A percentile compares a stretch with the other conserved stretches of the same genome.
phyloP scores from a whole-genome alignment of 306 rosid genomes.

The Canavalia ensiformis region DNA sequence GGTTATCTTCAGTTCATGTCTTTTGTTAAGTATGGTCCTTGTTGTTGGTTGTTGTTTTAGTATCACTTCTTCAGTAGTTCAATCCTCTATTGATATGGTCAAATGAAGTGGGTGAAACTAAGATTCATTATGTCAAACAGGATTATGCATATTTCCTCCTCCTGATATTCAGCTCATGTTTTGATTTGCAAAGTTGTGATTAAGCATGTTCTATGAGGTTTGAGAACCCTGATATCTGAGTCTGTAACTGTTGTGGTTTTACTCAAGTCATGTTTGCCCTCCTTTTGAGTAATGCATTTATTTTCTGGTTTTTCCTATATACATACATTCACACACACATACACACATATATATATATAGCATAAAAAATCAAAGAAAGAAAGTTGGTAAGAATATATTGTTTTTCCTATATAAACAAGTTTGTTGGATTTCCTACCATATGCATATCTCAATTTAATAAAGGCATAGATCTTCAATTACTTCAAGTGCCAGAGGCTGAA shows the following conservation, averaged over 20 bases:
- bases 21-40: slow-evolving; percentile 17
- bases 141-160: slow-evolving; percentile 4
- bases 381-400: too few species aligned
- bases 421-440: slow-evolving; percentile 1
- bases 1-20: slow-evolving; percentile 20
- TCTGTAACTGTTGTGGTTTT: background rate
- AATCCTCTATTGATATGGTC: background rate
- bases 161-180: background rate
- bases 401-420: background rate
- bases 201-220: background rate
- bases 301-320: too few species aligned
- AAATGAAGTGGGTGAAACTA: background rate
- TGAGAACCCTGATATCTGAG: background rate
- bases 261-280: background rate
- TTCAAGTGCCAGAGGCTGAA: background rate
- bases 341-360: too few species aligned
- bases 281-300: too few species aligned
- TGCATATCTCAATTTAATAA: background rate
- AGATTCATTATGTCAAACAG: background rate
- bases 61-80: background rate
- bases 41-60: background rate
- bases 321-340: too few species aligned
- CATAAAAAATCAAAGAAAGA: too few species aligned
- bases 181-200: background rate
- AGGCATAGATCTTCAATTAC: slow-evolving; percentile 11